Base-by-base conservation (phyloP, 2,329 filamentous ascomycete species). In the Colletotrichum sublineola region DNA sequence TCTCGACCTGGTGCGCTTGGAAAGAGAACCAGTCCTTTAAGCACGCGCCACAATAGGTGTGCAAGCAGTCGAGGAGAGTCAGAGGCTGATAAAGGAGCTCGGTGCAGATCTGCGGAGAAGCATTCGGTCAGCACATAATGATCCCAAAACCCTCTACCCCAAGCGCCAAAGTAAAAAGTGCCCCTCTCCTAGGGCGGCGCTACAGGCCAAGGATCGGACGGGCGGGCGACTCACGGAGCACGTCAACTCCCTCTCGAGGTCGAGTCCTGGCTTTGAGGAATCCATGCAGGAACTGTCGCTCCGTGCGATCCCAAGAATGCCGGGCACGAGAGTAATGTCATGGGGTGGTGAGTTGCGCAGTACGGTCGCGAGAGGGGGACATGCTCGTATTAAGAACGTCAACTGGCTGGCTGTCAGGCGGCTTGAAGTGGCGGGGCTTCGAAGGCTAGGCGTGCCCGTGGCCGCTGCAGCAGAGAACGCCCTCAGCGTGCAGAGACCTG, bases 41-140 rank as follows among this genome's bases (percentile, higher is more conserved):
- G 80, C 96, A 99, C 50, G 94, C 93, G 75, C 95, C 96, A 85
- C 96, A 99, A 82, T 97, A 99, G 57, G 96, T 98, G 83, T 97
- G 95, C 56, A 97, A 89, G 80, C 95, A 97, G 85, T 97, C 94
- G 81, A 97, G 93, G 62, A 97, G 90, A 38, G 95, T 97, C 75
- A 97, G 88, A 44, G 95, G 95, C 81, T 97, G 94, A 83, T 94
- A 97, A 74, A 97, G 91, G 75, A 97, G 89, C 82, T 98, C 96
- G 77, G 96, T 97, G 86, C 96, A 99, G 79, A 99, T 99, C 95
- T 98, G 65, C 46, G 31, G 36, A 63, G 31, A 40, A 55, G 60
- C 12, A 63, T 56, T 65, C 61, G 42, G 63, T 61, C 69, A 73
- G 69, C 57, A 14, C 38, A 58, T 24, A 58, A 64, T 33, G 15